Conservation (phyloP, 805 yeast genomes). For the Wickerhamiella occidentalis region DNA sequence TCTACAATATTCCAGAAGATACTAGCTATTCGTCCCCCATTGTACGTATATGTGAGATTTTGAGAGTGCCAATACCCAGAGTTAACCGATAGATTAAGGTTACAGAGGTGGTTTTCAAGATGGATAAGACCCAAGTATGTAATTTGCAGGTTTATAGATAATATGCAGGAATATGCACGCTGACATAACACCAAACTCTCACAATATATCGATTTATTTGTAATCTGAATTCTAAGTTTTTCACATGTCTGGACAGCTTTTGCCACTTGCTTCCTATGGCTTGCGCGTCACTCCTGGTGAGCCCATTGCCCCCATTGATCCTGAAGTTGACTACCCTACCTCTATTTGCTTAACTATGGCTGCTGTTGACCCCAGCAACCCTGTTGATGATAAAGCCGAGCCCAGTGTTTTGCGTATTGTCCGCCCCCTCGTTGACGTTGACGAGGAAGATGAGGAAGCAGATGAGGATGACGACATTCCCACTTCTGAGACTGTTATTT, state of each 20-base stretch:
- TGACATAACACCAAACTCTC: too few species aligned
- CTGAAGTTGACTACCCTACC: constrained; percentile 69
- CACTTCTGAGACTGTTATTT: constrained; percentile 73
- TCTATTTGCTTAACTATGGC: constrained; percentile 89
- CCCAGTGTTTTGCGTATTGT: constrained; percentile 87
- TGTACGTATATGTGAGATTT: too few species aligned
- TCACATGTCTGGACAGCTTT: constrained; percentile 28
- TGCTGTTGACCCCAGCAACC: constrained; percentile 75
- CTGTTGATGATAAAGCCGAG: constrained; percentile 43
- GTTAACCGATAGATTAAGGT: too few species aligned
- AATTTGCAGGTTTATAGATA: too few species aligned
- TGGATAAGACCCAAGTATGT: too few species aligned
- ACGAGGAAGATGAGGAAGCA: constrained; percentile 25
- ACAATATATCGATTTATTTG: too few species aligned
- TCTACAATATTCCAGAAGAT: too few species aligned
- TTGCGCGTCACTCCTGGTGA: constrained; percentile 75
- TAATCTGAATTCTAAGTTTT: constrained; percentile 7
- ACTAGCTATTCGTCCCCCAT: too few species aligned
- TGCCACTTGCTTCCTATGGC: constrained; percentile 80
- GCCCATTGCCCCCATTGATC: constrained; percentile 65
- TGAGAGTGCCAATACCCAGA: too few species aligned
- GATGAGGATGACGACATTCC: constrained; percentile 40
- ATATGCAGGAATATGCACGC: too few species aligned
- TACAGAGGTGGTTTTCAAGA: too few species aligned
- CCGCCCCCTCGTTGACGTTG: constrained; percentile 22